A percentile compares a stretch with the other conserved stretches of the same genome.
Conservation (phyloP, 148 eudicot species). For the Rhododendron ferrugineum region DNA sequence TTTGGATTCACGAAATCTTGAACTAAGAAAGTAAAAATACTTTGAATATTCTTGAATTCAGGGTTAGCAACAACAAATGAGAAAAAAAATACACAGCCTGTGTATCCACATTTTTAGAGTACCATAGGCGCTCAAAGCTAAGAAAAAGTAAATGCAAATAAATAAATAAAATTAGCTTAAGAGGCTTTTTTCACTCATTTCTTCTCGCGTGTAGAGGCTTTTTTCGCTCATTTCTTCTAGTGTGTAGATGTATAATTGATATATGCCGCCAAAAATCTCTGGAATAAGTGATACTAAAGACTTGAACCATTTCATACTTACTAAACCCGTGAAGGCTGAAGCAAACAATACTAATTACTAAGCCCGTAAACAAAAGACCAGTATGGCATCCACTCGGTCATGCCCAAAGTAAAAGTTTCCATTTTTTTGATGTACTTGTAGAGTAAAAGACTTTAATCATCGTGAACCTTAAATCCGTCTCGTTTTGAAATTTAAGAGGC, state of each 20-base stretch:
- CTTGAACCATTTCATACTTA: background rate
- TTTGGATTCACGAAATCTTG: background rate
- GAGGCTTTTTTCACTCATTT: background rate
- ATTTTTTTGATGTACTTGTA: background rate
- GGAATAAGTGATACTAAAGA: background rate
- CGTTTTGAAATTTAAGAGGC: background rate
- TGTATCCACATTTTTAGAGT: background rate
- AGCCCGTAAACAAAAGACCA: background rate
- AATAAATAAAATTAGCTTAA: background rate
- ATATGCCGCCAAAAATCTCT: background rate
- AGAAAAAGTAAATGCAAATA: background rate
- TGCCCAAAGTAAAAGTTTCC: background rate
- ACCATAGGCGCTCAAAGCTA: background rate
- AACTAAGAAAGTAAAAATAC: background rate
- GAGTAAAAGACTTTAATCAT: background rate
- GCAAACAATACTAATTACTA: background rate
- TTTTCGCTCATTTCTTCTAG: background rate
- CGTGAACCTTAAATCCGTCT: background rate
- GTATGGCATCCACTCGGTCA: background rate
- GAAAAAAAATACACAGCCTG: background rate
- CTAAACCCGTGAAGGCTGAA: background rate
- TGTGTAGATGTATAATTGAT: background rate
- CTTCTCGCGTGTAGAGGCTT: background rate
- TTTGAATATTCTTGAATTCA: background rate
- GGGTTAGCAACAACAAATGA: background rate